Evolutionary conservation across 805 yeast genomes (phyloP), one percentile per base, ranked within the genome.

Genomic region (Cyberlindnera mycetangii): DNA sequence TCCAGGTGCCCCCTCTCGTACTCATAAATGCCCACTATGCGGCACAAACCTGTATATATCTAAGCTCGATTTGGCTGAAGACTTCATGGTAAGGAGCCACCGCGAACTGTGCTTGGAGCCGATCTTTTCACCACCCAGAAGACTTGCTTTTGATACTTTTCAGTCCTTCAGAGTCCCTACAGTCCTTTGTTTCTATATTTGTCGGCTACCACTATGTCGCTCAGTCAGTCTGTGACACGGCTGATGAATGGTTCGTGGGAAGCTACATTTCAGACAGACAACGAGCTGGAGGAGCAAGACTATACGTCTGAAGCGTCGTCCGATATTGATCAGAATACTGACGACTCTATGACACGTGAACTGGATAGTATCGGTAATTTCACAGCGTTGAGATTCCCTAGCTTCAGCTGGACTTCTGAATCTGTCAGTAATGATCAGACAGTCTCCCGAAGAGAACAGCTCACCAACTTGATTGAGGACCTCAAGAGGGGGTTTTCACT

Each of bases 291-390:
- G 5, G 42, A 40, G 15, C 28, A 12, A 16, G 40, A 37, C n/a
- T 42, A 42, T 27, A 14, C 24, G 6, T 24, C 32, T 2, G 37
- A 22, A 22, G 32, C 12, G 18, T 11, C 12, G 17, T 20, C 25
- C 15, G 18, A 28, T 12, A 15, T 7, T 11, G 37, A 34, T 7
- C 16, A 15, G 11, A 43, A 46, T 7, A 38, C 53, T 3, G 70
- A 65, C 11, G 58, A 65, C 11, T 71, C 75, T 0, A 51, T 78
- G 27, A 67, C 76, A 0, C 66, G 63, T 18, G 77, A 76, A 9
- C 59, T 79, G 39, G 79, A 79, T 42, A 74, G 69, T 48, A 74
- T 80, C 15, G 85, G 85, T 0, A 55, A 67, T 24, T 58, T 53
- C 56, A 24, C 52, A 4, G 24, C 50, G 6, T 33, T 60, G 12